phyloP scores from a whole-genome alignment of 148 eudicot genomes.

The Rhododendron williamsianum region DNA sequence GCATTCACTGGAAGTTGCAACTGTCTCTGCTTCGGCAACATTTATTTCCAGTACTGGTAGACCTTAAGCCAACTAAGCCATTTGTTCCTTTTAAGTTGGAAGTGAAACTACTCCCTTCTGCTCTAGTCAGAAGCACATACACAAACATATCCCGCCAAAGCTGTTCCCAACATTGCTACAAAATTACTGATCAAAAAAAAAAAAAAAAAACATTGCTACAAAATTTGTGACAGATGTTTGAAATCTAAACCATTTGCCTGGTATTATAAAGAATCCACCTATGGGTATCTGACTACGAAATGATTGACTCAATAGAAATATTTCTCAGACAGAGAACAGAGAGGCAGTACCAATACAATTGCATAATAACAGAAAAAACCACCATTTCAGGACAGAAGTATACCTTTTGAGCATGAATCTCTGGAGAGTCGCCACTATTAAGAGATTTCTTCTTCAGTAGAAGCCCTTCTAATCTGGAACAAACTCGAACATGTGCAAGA shows the following conservation, averaged over 20 bases:
- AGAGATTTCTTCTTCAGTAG: slow-evolving; percentile 67
- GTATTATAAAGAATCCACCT: background rate
- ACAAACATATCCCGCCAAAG: background rate
- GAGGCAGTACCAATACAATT: background rate
- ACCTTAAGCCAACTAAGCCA: background rate
- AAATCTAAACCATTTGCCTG: background rate
- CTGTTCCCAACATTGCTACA: background rate
- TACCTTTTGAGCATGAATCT: slow-evolving; percentile 97
- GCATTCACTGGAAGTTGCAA: background rate
- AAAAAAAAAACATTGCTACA: background rate
- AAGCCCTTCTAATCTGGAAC: slow-evolving; percentile 86
- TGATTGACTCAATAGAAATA: background rate
- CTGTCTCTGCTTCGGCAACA: background rate
- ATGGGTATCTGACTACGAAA: background rate
- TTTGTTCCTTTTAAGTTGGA: background rate
- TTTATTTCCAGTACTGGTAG: background rate
- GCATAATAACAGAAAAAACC: background rate
- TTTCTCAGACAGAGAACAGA: background rate
- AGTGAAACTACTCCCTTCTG: background rate
- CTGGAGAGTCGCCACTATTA: slow-evolving; percentile 73
- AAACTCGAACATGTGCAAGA: slow-evolving; percentile 78
- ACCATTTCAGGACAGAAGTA: background rate
- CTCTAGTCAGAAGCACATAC: background rate
- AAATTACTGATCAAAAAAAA: too few relatives aligned
- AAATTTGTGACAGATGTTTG: background rate